These are phyloP conservation scores for Canna indica DNA, from an alignment of 176 grass and related monocot species.

Conservation along the genomic window DNA sequence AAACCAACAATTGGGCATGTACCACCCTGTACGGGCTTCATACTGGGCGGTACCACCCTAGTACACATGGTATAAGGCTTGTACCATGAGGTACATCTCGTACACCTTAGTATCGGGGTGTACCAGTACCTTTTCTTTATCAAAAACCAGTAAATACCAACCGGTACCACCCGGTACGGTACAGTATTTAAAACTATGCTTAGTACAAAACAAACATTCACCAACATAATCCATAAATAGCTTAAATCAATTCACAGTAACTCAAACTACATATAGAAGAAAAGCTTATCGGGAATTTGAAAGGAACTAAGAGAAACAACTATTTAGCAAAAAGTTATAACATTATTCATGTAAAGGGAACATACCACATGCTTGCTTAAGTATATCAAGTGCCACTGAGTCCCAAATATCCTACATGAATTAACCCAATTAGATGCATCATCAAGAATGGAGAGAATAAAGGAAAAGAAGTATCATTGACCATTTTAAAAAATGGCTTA, in stretches of 20 bases:
- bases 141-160: too few relatives aligned
- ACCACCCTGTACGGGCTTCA: too few relatives aligned
- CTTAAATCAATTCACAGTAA: neutral
- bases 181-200: too few relatives aligned
- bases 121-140: too few relatives aligned
- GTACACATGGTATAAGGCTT: too few relatives aligned
- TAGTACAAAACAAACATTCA: too few relatives aligned
- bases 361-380: constrained; percentile 92
- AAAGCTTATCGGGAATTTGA: neutral
- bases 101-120: too few relatives aligned
- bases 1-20: too few relatives aligned
- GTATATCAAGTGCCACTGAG: constrained; percentile 69
- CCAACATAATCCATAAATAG: neutral
- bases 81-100: too few relatives aligned
- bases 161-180: too few relatives aligned
- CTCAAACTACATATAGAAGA: neutral
- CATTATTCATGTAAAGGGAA: neutral
- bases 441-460: constrained; percentile 7
- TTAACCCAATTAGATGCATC: constrained; percentile 1
- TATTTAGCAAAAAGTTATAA: neutral
- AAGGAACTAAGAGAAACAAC: neutral
- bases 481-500: neutral
- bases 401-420: constrained; percentile 73
- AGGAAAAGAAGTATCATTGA: neutral
- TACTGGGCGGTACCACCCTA: too few relatives aligned